Conservation (phyloP, 1,139 yeast species). For the Kodamaea arcana region DNA sequence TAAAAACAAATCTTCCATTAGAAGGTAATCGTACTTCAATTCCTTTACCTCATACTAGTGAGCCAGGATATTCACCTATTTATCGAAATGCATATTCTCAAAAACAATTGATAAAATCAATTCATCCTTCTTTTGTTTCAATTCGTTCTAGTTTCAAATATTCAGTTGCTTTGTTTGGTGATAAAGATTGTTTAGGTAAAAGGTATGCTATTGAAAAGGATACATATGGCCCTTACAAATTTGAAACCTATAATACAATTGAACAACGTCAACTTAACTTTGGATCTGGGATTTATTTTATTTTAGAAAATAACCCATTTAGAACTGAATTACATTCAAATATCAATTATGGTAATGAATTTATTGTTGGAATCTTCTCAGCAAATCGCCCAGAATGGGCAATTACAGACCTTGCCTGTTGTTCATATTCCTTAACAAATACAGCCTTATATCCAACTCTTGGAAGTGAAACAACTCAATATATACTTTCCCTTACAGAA, state of each 20-base stretch:
- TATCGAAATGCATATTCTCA: slow-evolving; percentile 45
- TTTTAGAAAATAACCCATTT: slow-evolving; percentile 44
- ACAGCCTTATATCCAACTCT: slow-evolving; percentile 64
- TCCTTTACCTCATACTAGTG: slow-evolving; percentile 44
- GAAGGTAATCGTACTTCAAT: slow-evolving; percentile 7
- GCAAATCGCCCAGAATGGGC: slow-evolving; percentile 60
- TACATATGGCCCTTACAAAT: slow-evolving; percentile 45
- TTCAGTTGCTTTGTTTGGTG: slow-evolving; percentile 31
- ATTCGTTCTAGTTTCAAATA: slow-evolving; percentile 46
- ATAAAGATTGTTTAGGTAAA: slow-evolving; percentile 48
- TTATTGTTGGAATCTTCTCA: slow-evolving; percentile 53
- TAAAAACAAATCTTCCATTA: not conserved
- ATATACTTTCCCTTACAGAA: slow-evolving; percentile 54
- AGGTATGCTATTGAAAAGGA: slow-evolving; percentile 38
- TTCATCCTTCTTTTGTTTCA: slow-evolving; percentile 52
- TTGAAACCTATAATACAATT: slow-evolving; percentile 41
- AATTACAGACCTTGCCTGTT: slow-evolving; percentile 56
- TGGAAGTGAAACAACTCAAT: slow-evolving; percentile 56
- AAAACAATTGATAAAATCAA: slow-evolving; percentile 34
- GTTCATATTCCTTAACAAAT: slow-evolving; percentile 45
- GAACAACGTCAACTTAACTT: slow-evolving; percentile 42
- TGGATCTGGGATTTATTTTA: slow-evolving; percentile 62
- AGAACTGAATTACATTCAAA: slow-evolving; percentile 26
- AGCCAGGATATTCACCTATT: slow-evolving; percentile 49
- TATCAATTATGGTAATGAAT: slow-evolving; percentile 26